These are phyloP conservation scores for Teratosphaeria gauchensis DNA, from an alignment of 2,329 filamentous ascomycete species.

Conservation along the genomic window DNA sequence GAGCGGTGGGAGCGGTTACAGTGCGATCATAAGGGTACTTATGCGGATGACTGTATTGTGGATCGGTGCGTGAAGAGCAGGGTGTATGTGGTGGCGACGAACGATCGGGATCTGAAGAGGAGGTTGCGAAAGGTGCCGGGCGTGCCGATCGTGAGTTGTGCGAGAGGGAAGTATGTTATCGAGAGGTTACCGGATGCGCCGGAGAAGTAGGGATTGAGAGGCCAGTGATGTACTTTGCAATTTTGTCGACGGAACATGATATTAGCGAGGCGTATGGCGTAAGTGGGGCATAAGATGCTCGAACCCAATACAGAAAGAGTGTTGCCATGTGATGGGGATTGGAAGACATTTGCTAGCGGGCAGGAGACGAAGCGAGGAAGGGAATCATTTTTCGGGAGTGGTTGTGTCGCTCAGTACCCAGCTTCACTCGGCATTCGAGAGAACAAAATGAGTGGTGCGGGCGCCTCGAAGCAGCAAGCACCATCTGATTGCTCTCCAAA, in stretches of 20 bases:
- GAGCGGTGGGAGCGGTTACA: slow-evolving; percentile 76
- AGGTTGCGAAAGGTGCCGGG: slow-evolving; percentile 74
- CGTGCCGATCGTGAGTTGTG: slow-evolving; percentile 70
- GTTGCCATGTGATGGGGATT: no score
- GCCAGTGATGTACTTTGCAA: not conserved
- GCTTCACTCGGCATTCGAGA: no score
- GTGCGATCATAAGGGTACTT: slow-evolving; percentile 84
- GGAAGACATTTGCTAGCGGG: no score
- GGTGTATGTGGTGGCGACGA: slow-evolving; percentile 43
- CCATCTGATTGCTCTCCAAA: no score
- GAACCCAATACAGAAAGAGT: no score
- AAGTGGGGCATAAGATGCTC: not conserved
- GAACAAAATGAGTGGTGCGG: no score
- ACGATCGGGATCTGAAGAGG: slow-evolving; percentile 71
- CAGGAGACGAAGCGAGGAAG: no score
- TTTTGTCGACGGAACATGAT: not conserved
- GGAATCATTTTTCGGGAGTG: no score
- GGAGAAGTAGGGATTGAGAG: slow-evolving; percentile 1
- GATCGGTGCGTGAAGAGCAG: slow-evolving; percentile 37
- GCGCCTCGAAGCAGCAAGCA: no score
- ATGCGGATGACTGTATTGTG: slow-evolving; percentile 70
- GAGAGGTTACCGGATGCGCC: slow-evolving; percentile 47
- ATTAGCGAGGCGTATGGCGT: not conserved
- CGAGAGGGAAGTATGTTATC: slow-evolving; percentile 85
- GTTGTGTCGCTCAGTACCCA: no score